Percentiles rank a stretch among this genome's conserved stretches.
These are phyloP conservation scores for Mytilinidion resinicola DNA, from an alignment of 495 filamentous ascomycete species.

Conservation along the genomic window DNA sequence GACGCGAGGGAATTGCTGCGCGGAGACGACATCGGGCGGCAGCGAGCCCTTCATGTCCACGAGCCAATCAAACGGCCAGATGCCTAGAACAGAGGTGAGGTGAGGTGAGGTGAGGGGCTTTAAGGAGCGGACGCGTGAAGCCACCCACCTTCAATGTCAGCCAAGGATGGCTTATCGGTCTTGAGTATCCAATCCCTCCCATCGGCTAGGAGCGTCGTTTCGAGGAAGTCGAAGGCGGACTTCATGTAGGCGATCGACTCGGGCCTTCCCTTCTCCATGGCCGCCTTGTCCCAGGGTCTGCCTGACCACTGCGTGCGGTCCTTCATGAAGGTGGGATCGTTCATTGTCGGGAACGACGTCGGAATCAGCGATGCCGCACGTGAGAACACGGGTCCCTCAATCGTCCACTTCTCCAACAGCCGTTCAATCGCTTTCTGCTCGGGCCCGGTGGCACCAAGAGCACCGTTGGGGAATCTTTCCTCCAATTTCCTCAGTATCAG, in stretches of 20 bases:
- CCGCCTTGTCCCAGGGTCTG: conserved; percentile 31
- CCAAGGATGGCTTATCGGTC: conserved; percentile 41
- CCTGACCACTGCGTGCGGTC: conserved; percentile 48
- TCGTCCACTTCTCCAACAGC: conserved; percentile 40
- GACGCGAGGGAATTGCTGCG: conserved; percentile 43
- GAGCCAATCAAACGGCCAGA: conserved; percentile 59
- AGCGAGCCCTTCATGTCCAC: conserved; percentile 40
- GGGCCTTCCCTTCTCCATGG: conserved; percentile 33
- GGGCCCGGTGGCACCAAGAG: conserved; percentile 13
- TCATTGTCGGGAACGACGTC: conserved; percentile 42
- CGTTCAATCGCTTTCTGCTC: conserved; percentile 32
- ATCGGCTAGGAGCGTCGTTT: conserved; percentile 49
- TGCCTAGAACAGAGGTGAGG: conserved; percentile 28
- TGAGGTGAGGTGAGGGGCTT: neutral
- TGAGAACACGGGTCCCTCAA: conserved; percentile 46
- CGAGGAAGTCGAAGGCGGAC: conserved; percentile 43
- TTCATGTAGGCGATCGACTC: conserved; percentile 45
- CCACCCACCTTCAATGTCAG: conserved; percentile 50
- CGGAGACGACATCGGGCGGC: conserved; percentile 38
- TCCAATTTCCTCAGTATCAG: conserved; percentile 46
- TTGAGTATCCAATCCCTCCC: conserved; percentile 52
- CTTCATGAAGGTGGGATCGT: conserved; percentile 44
- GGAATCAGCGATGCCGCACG: conserved; percentile 45
- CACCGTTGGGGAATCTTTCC: conserved; percentile 35
- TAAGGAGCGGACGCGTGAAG: neutral